Evolutionary conservation across 2,329 filamentous ascomycete genomes (phyloP), one percentile per base, ranked within the genome.

Genomic region (Fusarium beomiforme): DNA sequence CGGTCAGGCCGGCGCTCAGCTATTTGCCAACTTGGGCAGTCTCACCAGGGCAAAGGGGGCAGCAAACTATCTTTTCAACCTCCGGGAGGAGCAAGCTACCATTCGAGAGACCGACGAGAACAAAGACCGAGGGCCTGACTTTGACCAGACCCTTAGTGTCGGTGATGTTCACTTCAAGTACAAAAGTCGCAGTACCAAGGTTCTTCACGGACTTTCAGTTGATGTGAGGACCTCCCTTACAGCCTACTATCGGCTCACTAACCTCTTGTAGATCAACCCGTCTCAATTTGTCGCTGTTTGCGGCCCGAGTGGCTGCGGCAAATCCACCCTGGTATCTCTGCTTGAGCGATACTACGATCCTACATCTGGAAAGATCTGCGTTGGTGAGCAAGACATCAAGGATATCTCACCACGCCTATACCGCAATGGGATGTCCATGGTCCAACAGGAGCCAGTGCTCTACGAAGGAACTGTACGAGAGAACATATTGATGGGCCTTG

Each of bases 281-380:
- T 69, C 42, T 29, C 81, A 84, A 64, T 87, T 85, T 66, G 78
- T 86, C 3, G 88, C 87, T 2, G 82, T 89, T 33, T 87, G 90
- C 1, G 88, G 88, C 3, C 82, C 86, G 3, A 88, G 85, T 0
- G 88, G 88, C 11, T 89, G 87, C 67, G 88, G 88, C 1, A 90
- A 90, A 72, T 88, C 86, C 3, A 90, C 88, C 5, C 85, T 88
- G 42, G 83, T 92, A 46, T 83, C 84, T 9, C 78, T 87, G 8
- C 75, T 87, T 0, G 81, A 86, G 67, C 80, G 85, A 17, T 85
- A 84, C 67, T 83, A 84, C 65, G 79, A 82, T 36, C 79, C 80
- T 1, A 77, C 73, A 3, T 68, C 72, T 2, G 81, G 82, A 16
- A 51, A 56, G 17, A 72, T 83, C 31, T 67, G 64, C 8, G 66